phyloP scores from a whole-genome alignment of 805 yeast species.

The Ogataea thermomethanolica region DNA sequence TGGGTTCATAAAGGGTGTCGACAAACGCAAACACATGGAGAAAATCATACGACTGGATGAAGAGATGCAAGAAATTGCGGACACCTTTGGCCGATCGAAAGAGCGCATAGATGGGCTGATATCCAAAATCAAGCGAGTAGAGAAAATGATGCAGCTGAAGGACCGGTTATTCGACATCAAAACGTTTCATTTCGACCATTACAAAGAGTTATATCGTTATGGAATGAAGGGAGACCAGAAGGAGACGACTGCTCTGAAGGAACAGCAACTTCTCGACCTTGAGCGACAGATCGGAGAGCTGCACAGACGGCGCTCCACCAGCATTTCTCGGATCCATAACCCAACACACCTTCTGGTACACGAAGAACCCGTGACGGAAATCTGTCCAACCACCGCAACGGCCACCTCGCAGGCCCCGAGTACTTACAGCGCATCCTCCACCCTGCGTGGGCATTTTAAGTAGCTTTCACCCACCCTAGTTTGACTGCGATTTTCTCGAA shows the following conservation, averaged over 20 bases:
- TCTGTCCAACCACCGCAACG: slow-evolving; percentile 17
- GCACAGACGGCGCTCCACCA: slow-evolving; percentile 17
- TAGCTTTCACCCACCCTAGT: slow-evolving; percentile 4
- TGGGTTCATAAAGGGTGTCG: slow-evolving; percentile 9
- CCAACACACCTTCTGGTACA: slow-evolving; percentile 19
- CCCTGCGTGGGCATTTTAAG: slow-evolving; percentile 12
- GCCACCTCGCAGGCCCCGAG: slow-evolving; percentile 8
- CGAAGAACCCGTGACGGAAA: slow-evolving; percentile 19
- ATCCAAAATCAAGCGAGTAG: slow-evolving; percentile 32
- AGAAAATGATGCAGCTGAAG: slow-evolving; percentile 33
- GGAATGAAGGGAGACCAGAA: slow-evolving; percentile 24
- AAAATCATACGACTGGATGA: slow-evolving; percentile 5
- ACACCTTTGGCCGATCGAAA: slow-evolving; percentile 13
- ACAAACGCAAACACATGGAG: slow-evolving; percentile 6
- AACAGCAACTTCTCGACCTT: slow-evolving; percentile 26
- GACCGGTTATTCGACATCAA: slow-evolving; percentile 36
- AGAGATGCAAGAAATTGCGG: slow-evolving; percentile 26
- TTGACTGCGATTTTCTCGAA: slow-evolving; percentile 45
- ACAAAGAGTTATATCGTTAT: slow-evolving; percentile 36
- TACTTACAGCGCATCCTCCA: slow-evolving; percentile 2
- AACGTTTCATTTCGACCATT: slow-evolving; percentile 42
- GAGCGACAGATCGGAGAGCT: slow-evolving; percentile 28
- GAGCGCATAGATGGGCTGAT: slow-evolving; percentile 25
- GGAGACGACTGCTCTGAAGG: slow-evolving; percentile 16
- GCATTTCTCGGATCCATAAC: slow-evolving; percentile 21